Percentiles rank a stretch among this genome's conserved stretches.
phyloP scores from a whole-genome alignment of 140 eudicot species.

The Oenanthe javanica region DNA sequence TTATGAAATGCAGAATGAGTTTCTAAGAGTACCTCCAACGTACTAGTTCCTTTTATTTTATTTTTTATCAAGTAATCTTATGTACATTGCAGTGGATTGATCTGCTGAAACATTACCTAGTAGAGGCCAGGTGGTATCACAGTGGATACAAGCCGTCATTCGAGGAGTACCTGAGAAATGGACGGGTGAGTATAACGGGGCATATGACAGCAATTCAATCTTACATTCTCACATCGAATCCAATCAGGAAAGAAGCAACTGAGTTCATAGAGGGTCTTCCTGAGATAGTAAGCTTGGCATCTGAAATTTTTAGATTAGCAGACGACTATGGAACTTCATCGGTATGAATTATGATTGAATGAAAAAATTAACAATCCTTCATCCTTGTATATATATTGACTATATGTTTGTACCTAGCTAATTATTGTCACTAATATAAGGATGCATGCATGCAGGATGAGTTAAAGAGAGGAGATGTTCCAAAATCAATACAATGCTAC shows the following conservation, averaged over 20 bases:
- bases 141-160: constrained; percentile 21
- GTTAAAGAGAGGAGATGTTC: no score
- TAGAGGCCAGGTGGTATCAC: constrained; percentile 34
- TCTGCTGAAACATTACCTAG: constrained; percentile 15
- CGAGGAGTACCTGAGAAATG: constrained; percentile 13
- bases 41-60: no score
- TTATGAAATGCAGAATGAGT: no score
- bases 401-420: no score
- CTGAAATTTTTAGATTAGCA: not conserved
- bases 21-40: no score
- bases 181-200: not conserved
- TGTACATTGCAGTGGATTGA: constrained; percentile 24
- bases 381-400: not conserved
- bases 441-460: no score
- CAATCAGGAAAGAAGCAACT: constrained; percentile 6
- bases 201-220: not conserved
- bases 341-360: constrained; percentile 4
- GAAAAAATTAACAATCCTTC: no score
- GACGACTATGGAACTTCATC: constrained; percentile 22
- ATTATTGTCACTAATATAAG: no score
- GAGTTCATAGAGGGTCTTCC: constrained; percentile 1
- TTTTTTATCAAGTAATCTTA: not conserved
- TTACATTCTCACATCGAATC: constrained; percentile 19
- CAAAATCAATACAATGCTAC: no score
- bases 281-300: not conserved